Evolutionary conservation across 2,329 filamentous ascomycete genomes (phyloP).

Genomic region (Talaromyces pinophilus): DNA sequence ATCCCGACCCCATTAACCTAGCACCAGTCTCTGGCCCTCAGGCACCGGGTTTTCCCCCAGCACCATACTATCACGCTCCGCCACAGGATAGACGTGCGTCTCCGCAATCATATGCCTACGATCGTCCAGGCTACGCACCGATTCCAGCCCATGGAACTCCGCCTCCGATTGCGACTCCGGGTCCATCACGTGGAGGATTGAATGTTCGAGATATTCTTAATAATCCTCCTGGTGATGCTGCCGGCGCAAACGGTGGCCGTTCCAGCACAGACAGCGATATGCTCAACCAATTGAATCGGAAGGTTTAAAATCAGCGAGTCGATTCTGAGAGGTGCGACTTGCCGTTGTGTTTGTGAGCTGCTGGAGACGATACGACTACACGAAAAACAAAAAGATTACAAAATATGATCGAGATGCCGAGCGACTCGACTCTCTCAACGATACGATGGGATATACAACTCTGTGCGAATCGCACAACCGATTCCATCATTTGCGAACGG

Average conservation of each 20-base stretch:
- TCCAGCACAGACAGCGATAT: conserved; percentile 53
- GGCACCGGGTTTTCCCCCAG: conserved; percentile 44
- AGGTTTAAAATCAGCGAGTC: conserved; percentile 32
- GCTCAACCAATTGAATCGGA: conserved; percentile 50
- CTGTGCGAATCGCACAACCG: conserved; percentile 25
- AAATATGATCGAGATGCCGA: background rate
- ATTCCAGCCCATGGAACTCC: conserved; percentile 42
- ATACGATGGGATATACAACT: conserved; percentile 17
- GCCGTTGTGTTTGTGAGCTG: background rate
- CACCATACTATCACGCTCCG: conserved; percentile 41
- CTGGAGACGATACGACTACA: background rate
- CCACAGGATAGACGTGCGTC: conserved; percentile 47
- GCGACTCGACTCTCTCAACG: background rate
- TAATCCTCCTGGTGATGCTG: conserved; percentile 36
- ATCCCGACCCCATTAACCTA: conserved; percentile 50
- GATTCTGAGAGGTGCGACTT: background rate
- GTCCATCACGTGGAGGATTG: conserved; percentile 44
- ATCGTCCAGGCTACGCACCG: conserved; percentile 44
- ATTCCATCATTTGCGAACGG: conserved; percentile 15
- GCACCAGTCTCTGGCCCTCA: conserved; percentile 50
- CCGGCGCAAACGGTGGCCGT: conserved; percentile 35
- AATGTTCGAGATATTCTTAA: conserved; percentile 53
- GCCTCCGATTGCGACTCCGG: conserved; percentile 42
- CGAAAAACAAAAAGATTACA: conserved; percentile 8
- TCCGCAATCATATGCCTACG: conserved; percentile 49